Base-by-base conservation (phyloP, 208 protist species). In the Tetramitus jugosus region DNA sequence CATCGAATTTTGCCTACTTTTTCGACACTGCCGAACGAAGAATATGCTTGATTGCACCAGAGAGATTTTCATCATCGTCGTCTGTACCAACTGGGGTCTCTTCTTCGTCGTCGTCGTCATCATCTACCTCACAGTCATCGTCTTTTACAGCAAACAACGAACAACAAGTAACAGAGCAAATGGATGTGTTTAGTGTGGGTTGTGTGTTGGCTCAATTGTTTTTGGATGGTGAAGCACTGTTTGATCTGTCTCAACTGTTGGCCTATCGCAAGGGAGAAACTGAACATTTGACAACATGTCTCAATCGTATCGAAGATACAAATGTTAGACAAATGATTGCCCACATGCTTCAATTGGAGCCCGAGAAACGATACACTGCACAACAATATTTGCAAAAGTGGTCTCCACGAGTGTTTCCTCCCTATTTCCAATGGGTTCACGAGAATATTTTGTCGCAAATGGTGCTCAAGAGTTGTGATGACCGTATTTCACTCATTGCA, bases 11-110 rank as follows among this genome's bases (percentile, higher is more conserved):
- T 76, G 82, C 88, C 45, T 93, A 92, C 78, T 94, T 89, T 83
- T 95, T 94, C 78, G 88, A 94, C 76, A 91, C 87, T 0, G 88
- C 89, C 37, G 90, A 93, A 77, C 87, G 82, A 14, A 85, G 86
- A 53, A 81, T 85, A 23, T 95, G 92, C 83, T 92, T 82, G 67
- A 67, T 91, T 31, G 89, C 89, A 13, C 91, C 91, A 14, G 92
- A 95, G 79, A 91, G 93, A 65, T 93, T 94, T 80, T n/a, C n/a
- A n/a, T n/a, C n/a, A n/a, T n/a, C n/a, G n/a, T n/a, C n/a, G n/a
- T n/a, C n/a, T n/a, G n/a, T n/a, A n/a, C n/a, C n/a, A n/a, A n/a
- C n/a, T n/a, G n/a, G n/a, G n/a, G 78, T 81, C 10, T 10, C 40
- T 23, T 23, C 40, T 29, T 20, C 8, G 0, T 10, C 17, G 37